Evolutionary conservation across 176 grass and related monocot species (phyloP).

Genomic region (Musa beccarii): DNA sequence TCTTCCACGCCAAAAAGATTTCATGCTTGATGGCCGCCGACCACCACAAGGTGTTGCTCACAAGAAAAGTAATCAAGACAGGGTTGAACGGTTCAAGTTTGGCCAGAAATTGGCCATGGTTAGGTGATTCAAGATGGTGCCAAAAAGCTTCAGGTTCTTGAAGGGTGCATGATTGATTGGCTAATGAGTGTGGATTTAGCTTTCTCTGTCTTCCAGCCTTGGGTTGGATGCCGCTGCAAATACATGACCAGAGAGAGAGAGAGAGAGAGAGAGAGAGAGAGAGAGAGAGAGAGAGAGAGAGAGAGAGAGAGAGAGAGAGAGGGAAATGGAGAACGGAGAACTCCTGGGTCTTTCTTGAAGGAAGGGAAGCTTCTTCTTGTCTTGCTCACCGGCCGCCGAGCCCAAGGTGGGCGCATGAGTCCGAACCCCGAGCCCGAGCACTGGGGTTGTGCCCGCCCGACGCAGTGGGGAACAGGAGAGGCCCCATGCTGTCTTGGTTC

Average conservation of each 20-base stretch:
- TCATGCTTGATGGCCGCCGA: neutral
- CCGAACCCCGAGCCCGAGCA: neutral
- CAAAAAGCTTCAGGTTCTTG: neutral
- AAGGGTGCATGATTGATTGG: neutral
- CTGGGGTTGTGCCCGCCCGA: too few species aligned
- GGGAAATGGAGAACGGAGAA: neutral
- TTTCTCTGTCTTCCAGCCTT: neutral
- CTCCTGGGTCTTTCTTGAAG: neutral
- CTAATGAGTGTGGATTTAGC: too few species aligned
- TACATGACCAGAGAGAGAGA: neutral
- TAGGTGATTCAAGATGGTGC: neutral
- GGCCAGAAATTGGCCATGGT: neutral
- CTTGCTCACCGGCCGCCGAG: neutral
- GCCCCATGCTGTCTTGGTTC: conserved; percentile 11
- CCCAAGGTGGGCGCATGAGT: neutral
- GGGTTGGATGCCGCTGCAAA: neutral
- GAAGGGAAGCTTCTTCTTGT: neutral
- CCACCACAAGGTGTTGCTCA: neutral
- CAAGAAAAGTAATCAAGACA: neutral
- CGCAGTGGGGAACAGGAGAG: neutral
- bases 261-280: neutral
- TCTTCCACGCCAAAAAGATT: too few species aligned
- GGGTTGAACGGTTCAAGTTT: neutral
- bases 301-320: neutral
- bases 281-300: neutral